These are phyloP conservation scores for Hylodesmum podocarpum DNA, from an alignment of 306 rosid species.

Conservation along the genomic window DNA sequence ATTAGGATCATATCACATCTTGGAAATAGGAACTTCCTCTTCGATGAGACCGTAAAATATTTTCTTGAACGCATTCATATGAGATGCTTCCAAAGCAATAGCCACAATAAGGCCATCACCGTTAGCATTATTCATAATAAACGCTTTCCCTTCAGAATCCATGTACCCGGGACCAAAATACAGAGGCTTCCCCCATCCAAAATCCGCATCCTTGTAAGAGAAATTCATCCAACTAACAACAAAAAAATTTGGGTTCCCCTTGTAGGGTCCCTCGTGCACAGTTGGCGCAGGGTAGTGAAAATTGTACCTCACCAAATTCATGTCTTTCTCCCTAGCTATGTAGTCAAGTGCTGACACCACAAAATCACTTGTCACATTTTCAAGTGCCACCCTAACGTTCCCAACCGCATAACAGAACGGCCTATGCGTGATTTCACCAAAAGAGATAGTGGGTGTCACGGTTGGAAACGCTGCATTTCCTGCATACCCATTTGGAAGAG, in stretches of 20 bases:
- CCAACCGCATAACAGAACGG: slow-evolving; percentile 25
- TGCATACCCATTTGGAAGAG: slow-evolving; percentile 3
- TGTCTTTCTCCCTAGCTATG: slow-evolving; percentile 1
- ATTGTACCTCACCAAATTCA: slow-evolving; percentile 30
- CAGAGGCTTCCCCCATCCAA: slow-evolving; percentile 40
- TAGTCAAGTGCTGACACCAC: slow-evolving; percentile 27
- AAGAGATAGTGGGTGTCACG: slow-evolving; percentile 5
- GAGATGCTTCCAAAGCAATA: slow-evolving; percentile 27
- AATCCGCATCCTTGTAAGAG: slow-evolving; percentile 11
- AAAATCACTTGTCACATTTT: slow-evolving; percentile 19
- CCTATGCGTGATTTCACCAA: neutral
- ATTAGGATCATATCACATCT: slow-evolving; percentile 26
- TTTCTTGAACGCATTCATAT: slow-evolving; percentile 35
- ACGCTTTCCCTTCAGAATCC: slow-evolving; percentile 49
- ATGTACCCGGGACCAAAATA: slow-evolving; percentile 37
- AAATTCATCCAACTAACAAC: slow-evolving; percentile 50
- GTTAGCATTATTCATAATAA: slow-evolving; percentile 10
- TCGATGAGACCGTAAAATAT: slow-evolving; percentile 13
- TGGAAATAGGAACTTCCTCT: slow-evolving; percentile 13
- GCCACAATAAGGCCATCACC: slow-evolving; percentile 30
- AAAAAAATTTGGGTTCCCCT: slow-evolving; percentile 36
- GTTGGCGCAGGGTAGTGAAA: slow-evolving; percentile 10
- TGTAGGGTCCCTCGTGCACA: neutral
- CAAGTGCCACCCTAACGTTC: slow-evolving; percentile 23
- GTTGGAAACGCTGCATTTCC: slow-evolving; percentile 38